Conservation (phyloP, 345 rosid species). For the Cardiospermum halicacabum region DNA sequence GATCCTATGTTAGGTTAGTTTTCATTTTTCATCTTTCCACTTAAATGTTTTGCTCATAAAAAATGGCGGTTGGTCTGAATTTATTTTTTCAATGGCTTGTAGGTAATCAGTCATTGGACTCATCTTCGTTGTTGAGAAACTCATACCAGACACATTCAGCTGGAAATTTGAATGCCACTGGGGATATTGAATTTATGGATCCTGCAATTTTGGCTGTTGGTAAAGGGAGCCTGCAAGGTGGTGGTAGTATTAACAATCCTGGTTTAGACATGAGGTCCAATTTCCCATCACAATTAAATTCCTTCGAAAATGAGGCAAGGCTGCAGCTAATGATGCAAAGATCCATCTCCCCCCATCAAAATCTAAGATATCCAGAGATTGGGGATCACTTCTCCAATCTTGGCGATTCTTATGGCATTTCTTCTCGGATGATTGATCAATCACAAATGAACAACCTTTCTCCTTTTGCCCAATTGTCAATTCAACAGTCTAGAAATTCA, state of each 20-base stretch:
- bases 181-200: slow-evolving; percentile 80
- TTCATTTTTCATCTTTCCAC: not conserved
- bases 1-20: slow-evolving; percentile 51
- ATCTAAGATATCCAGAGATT: slow-evolving; percentile 37
- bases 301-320: slow-evolving; percentile 61
- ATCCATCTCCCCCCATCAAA: slow-evolving; percentile 55
- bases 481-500: slow-evolving; percentile 56
- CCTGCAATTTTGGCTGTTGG: slow-evolving; percentile 97
- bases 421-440: slow-evolving; percentile 59
- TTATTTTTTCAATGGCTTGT: slow-evolving; percentile 7
- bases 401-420: slow-evolving; percentile 46
- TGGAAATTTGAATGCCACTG: slow-evolving; percentile 37
- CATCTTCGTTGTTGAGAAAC: slow-evolving; percentile 48
- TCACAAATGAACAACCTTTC: slow-evolving; percentile 49
- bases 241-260: slow-evolving; percentile 42
- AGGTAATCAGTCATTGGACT: slow-evolving; percentile 55
- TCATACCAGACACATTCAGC: slow-evolving; percentile 34
- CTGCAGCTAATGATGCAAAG: slow-evolving; percentile 62
- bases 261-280: slow-evolving; percentile 57
- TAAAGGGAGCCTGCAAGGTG: slow-evolving; percentile 61
- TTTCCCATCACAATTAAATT: slow-evolving; percentile 37
- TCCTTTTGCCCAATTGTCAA: slow-evolving; percentile 43
- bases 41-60: slow-evolving; percentile 4
- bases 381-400: slow-evolving; percentile 54
- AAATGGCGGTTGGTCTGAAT: not conserved